Evolutionary conservation across 148 eudicot genomes (phyloP), one percentile per base, ranked within the genome.

Genomic region (Rhododendron simsii): DNA sequence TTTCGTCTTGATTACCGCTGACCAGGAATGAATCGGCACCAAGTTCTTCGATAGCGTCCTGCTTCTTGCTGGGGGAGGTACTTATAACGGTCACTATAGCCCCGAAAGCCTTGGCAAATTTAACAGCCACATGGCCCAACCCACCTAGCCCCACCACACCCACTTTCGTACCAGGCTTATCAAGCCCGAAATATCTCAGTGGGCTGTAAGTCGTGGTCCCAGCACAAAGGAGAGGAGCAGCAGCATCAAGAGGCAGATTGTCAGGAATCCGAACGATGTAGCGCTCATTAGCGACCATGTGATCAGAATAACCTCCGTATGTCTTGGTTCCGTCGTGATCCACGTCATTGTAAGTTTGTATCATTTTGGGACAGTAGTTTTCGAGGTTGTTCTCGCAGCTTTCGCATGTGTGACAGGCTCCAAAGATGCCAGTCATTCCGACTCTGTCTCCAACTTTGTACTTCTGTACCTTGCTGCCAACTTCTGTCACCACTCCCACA

Each of bases 281-380:
- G 30, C 84, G 90, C 33, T 90, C 90, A 13, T 90, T 84, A 2
- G 83, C 81, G 18, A 88, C 89, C 45, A 88, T 87, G 4, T 78
- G 84, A 63, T 90, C 87, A 14, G 90, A 90, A 80, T 82, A 90
- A 14, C 92, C 92, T 39, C 92, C 92, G 16, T 86, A 80, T 45
- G 91, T 90, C 2, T 47, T n/a, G 71, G 85, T 67, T 82, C 85
- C 85, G 74, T 86, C 88, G 75, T 1, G 16, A 30, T 86, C 1
- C 15, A 21, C 20, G 23, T 16, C 1, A 12, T 51, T 83, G 73
- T 82, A 81, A 1, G 88, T 81, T 3, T 1, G 30, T 20, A 86
- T 59, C 74, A 20, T 23, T 39, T 65, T 65, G 4, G 85, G 73
- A 23, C 88, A 86, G 39, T 81, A 86, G 21, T 86, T 81, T 74